phyloP scores from a whole-genome alignment of 345 rosid genomes.

The Hirschfeldia incana region DNA sequence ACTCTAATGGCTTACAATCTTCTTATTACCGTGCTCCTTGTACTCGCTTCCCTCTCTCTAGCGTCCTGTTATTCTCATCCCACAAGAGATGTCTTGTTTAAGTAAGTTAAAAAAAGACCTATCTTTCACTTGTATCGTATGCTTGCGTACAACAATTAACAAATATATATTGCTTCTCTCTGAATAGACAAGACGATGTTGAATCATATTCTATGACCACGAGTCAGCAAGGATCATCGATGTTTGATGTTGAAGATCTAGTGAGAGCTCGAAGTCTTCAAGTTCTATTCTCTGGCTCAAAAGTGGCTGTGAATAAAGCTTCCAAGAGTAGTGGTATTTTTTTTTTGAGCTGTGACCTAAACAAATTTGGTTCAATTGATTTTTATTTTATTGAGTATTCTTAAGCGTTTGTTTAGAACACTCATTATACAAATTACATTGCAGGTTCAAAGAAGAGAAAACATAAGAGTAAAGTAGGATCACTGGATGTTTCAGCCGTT shows the following conservation, averaged over 20 bases:
- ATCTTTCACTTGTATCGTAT: too few species aligned
- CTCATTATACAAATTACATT: background rate
- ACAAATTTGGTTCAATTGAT: too few species aligned
- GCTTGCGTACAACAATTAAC: background rate
- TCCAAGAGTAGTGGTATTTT: background rate
- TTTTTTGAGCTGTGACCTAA: too few species aligned
- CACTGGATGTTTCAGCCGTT: background rate
- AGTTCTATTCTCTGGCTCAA: background rate
- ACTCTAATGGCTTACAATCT: constrained; percentile 20
- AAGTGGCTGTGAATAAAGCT: constrained; percentile 7
- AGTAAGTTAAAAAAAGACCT: background rate
- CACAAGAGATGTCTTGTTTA: constrained; percentile 3
- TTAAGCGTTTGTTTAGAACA: background rate
- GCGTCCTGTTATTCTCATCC: background rate
- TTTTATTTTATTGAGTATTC: background rate
- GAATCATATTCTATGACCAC: constrained; percentile 1
- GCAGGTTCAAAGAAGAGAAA: constrained; percentile 14
- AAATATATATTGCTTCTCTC: background rate
- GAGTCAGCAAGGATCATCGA: background rate
- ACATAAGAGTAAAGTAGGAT: constrained; percentile 5
- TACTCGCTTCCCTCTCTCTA: constrained; percentile 3
- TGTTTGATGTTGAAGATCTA: background rate
- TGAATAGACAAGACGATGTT: constrained; percentile 24
- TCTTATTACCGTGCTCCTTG: constrained; percentile 10
- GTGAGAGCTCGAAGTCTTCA: constrained; percentile 14